Conservation (phyloP, 2,329 filamentous ascomycete species). For the Magnaporthales sp. region DNA sequence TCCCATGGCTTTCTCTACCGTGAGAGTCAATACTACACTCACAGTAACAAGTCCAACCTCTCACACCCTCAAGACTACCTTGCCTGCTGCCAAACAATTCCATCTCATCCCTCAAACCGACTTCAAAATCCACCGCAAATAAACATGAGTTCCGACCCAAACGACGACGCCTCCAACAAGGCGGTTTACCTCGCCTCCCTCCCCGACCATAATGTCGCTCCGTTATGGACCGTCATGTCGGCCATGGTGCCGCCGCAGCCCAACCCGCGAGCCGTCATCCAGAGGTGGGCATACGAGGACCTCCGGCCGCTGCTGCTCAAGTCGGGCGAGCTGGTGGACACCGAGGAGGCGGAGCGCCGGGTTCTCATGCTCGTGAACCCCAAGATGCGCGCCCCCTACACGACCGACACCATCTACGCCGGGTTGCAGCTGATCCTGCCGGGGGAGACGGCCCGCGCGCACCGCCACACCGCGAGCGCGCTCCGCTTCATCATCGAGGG, state of each 20-base stretch:
- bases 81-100: background rate
- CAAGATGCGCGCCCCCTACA: conserved; percentile 31
- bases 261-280: background rate
- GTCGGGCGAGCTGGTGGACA: conserved; percentile 15
- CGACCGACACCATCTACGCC: conserved; percentile 49
- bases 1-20: background rate
- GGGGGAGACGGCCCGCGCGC: conserved; percentile 44
- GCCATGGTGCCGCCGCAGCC: conserved; percentile 6
- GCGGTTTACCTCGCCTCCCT: conserved; percentile 3
- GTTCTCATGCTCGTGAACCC: conserved; percentile 22
- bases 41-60: background rate
- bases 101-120: background rate
- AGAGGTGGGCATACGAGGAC: conserved; percentile 15
- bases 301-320: conserved; percentile 15
- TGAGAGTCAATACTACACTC: background rate
- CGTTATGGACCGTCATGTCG: conserved; percentile 7
- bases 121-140: background rate
- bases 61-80: background rate
- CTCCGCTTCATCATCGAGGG: conserved; percentile 51
- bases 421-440: conserved; percentile 49
- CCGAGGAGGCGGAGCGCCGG: conserved; percentile 19
- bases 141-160: background rate
- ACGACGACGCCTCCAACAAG: background rate
- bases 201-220: background rate
- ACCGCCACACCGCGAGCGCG: conserved; percentile 47